Evolutionary conservation across 805 yeast species (phyloP).

Genomic region (Maudiozyma saulgeensis): DNA sequence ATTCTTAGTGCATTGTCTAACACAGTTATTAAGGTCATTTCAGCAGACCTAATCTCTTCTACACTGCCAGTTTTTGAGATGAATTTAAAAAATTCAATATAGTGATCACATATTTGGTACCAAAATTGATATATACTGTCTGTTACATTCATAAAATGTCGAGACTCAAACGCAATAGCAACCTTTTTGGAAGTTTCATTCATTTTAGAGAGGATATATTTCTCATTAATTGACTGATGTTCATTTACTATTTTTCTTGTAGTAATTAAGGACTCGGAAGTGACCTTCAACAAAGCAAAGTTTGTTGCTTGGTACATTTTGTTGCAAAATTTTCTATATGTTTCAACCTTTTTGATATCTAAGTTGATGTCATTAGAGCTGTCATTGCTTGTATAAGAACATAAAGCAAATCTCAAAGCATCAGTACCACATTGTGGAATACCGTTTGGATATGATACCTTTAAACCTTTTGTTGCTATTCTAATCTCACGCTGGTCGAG

Average conservation of each 20-base stretch:
- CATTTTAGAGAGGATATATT: constrained; percentile 86
- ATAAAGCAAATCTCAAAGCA: constrained; percentile 91
- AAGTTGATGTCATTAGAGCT: constrained; percentile 94
- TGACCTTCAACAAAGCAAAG: constrained; percentile 83
- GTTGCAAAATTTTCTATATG: constrained; percentile 97
- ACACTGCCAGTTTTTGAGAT: constrained; percentile 79
- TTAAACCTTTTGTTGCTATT: constrained; percentile 79
- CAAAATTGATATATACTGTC: constrained; percentile 81
- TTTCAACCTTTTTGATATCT: constrained; percentile 91
- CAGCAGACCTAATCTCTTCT: constrained; percentile 73
- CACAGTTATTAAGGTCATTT: constrained; percentile 82
- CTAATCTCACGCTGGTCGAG: constrained; percentile 76
- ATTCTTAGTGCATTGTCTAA: constrained; percentile 79
- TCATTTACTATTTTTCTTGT: constrained; percentile 45
- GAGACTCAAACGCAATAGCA: constrained; percentile 56
- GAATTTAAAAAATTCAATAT: constrained; percentile 91
- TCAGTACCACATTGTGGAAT: constrained; percentile 99
- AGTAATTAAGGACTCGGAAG: constrained; percentile 76
- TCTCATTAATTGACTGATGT: constrained; percentile 77
- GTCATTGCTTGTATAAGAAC: constrained; percentile 97
- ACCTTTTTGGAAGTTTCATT: constrained; percentile 53
- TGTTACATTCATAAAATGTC: constrained; percentile 83
- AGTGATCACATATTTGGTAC: constrained; percentile 91
- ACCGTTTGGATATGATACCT: constrained; percentile 81
- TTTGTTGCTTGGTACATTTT: constrained; percentile 97